Conservation (phyloP, 331 rosid species). For the Malus hybrid region DNA sequence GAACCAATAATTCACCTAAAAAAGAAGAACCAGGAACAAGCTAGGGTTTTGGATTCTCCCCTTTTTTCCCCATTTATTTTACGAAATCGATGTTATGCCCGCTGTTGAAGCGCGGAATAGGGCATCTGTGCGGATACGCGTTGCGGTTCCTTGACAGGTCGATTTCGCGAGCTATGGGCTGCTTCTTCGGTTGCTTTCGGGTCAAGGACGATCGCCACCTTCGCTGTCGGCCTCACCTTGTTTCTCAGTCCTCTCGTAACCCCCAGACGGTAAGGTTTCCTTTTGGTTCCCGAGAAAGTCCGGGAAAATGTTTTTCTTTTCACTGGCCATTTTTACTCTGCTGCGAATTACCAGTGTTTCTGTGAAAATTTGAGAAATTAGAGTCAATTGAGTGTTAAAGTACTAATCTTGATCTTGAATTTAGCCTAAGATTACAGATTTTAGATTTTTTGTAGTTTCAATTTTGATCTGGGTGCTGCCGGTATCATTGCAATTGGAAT, state of each 20-base stretch:
- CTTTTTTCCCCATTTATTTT: not conserved
- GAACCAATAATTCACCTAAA: not conserved
- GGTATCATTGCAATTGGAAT: not conserved
- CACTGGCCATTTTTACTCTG: not conserved
- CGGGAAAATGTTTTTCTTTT: not conserved
- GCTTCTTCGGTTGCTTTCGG: conserved; percentile 75
- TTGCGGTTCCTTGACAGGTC: conserved; percentile 54
- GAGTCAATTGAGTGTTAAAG: not conserved
- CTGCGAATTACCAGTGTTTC: not conserved
- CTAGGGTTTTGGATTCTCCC: conserved; percentile 11
- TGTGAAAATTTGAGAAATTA: not conserved
- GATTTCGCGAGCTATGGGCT: conserved; percentile 56
- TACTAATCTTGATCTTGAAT: not conserved
- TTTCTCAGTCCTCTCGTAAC: conserved; percentile 33
- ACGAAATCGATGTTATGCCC: conserved; percentile 51
- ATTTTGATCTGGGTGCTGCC: not conserved
- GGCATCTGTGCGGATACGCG: conserved; percentile 35
- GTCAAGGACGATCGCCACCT: conserved; percentile 43
- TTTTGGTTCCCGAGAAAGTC: conserved; percentile 4
- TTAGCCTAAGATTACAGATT: not conserved
- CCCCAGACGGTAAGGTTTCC: conserved; percentile 26
- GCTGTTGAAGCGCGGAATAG: conserved; percentile 33
- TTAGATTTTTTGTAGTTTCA: not conserved
- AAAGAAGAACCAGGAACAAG: not conserved
- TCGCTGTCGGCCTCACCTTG: conserved; percentile 26